These are phyloP conservation scores for Fusarium sp. DNA, from an alignment of 2,329 filamentous ascomycete species.

Conservation along the genomic window DNA sequence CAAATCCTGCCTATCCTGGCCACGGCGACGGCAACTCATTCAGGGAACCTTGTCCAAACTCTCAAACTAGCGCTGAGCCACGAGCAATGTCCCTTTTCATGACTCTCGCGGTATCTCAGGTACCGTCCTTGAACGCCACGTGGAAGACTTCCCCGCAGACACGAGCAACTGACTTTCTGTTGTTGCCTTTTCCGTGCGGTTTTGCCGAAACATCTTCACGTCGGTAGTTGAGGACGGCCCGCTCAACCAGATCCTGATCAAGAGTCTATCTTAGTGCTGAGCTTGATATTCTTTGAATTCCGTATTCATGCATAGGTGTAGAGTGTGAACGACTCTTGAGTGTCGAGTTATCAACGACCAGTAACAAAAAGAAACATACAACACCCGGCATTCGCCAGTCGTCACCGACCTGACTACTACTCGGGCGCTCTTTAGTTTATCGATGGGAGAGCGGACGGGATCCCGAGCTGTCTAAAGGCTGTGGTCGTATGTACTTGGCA, in stretches of 20 bases:
- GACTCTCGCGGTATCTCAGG: conserved; percentile 30
- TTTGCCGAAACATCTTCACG: conserved; percentile 9
- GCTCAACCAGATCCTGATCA: conserved; percentile 12
- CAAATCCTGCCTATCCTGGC: conserved; percentile 12
- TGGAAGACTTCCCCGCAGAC: conserved; percentile 29
- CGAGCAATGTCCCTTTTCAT: conserved; percentile 27
- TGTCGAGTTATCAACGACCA: neutral
- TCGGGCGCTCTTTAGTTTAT: conserved; percentile 21
- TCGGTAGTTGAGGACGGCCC: conserved; percentile 25
- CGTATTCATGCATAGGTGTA: neutral
- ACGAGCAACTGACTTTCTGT: neutral
- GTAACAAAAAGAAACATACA: conserved; percentile 12
- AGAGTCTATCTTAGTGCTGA: conserved; percentile 10
- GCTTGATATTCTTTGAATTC: neutral
- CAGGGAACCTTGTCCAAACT: conserved; percentile 9
- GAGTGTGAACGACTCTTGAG: neutral
- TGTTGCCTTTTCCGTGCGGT: conserved; percentile 6
- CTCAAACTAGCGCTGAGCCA: conserved; percentile 20
- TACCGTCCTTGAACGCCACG: conserved; percentile 29
- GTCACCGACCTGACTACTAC: conserved; percentile 23
- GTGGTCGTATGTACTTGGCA: conserved; percentile 16
- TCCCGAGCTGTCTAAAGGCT: conserved; percentile 18
- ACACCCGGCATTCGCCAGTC: conserved; percentile 22
- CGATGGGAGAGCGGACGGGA: conserved; percentile 16
- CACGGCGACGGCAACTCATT: neutral